Percentiles rank a stretch among this genome's conserved stretches.
Conservation (phyloP, 768 basidiomycete genomes). For the Tylopilus cervinicoccineus region DNA sequence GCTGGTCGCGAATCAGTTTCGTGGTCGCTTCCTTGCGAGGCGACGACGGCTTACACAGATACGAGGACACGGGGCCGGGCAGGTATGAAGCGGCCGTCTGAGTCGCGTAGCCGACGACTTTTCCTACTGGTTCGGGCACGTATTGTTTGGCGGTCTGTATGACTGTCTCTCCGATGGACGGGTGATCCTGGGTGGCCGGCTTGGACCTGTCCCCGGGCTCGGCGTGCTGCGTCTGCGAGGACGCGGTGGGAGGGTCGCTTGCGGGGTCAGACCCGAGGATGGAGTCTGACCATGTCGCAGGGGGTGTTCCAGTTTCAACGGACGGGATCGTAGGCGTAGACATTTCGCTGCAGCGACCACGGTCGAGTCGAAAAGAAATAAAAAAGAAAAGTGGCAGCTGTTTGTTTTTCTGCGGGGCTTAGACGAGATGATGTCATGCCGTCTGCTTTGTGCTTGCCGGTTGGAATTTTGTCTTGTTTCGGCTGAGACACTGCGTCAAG, state of each 20-base stretch:
- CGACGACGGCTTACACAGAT: constrained; percentile 11
- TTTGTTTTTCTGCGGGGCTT: constrained; percentile 1
- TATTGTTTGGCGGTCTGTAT: constrained; percentile 3
- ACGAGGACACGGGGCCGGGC: background rate
- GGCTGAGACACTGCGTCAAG: no score
- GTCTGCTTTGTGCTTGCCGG: constrained; percentile 11
- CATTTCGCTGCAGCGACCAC: constrained; percentile 5
- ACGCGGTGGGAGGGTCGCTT: constrained; percentile 3
- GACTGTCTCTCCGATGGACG: background rate
- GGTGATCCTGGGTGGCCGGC: background rate
- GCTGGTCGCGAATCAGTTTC: constrained; percentile 13
- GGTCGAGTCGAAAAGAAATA: background rate
- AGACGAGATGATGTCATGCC: constrained; percentile 28
- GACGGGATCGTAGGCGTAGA: constrained; percentile 18
- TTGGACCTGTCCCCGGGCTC: background rate
- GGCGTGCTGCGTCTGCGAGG: background rate
- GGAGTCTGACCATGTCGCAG: constrained; percentile 17
- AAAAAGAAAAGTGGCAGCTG: background rate
- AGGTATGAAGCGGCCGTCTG: constrained; percentile 6
- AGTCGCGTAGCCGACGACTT: background rate
- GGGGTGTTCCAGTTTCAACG: constrained; percentile 15
- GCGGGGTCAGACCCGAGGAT: constrained; percentile 10
- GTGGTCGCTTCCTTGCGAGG: background rate
- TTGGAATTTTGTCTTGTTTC: background rate
- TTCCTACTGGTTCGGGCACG: background rate